Conservation (phyloP, 306 rosid species). For the Hylodesmum podocarpum region DNA sequence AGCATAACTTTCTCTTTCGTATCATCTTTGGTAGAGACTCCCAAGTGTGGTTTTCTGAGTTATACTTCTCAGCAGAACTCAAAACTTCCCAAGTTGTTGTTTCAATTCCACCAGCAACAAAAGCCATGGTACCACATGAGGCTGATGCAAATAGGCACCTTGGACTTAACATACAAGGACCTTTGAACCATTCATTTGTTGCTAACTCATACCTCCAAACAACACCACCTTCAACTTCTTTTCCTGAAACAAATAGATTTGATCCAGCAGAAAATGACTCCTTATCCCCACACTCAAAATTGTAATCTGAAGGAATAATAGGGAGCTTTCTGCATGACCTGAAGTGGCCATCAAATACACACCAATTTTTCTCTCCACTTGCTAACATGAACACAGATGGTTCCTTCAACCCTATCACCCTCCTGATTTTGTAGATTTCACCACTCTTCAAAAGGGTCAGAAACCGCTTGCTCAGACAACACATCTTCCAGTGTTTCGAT, state of each 20-base stretch:
- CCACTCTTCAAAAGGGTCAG: conserved; percentile 46
- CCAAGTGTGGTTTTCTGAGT: conserved; percentile 55
- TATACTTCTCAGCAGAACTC: conserved; percentile 62
- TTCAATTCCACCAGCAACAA: conserved; percentile 75
- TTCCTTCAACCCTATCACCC: conserved; percentile 56
- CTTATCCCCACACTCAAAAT: conserved; percentile 48
- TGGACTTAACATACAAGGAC: conserved; percentile 65
- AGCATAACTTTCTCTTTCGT: conserved; percentile 50
- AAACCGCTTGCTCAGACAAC: conserved; percentile 53
- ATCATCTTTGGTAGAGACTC: conserved; percentile 63
- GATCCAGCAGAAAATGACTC: conserved; percentile 78
- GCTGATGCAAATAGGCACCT: conserved; percentile 74
- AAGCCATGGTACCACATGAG: conserved; percentile 52
- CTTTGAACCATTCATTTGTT: conserved; percentile 62
- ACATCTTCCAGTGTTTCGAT: conserved; percentile 54
- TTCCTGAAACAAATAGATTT: conserved; percentile 66
- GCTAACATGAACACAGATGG: conserved; percentile 62
- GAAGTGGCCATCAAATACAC: conserved; percentile 54
- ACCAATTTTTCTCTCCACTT: conserved; percentile 64
- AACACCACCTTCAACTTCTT: conserved; percentile 49
- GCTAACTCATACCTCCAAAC: conserved; percentile 65
- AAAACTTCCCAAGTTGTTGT: conserved; percentile 32
- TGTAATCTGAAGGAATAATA: conserved; percentile 52
- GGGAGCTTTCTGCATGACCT: conserved; percentile 57
- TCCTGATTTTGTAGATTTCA: conserved; percentile 65